Evolutionary conservation across 257 asterid genomes (phyloP).

Genomic region (Solanum sitiens): DNA sequence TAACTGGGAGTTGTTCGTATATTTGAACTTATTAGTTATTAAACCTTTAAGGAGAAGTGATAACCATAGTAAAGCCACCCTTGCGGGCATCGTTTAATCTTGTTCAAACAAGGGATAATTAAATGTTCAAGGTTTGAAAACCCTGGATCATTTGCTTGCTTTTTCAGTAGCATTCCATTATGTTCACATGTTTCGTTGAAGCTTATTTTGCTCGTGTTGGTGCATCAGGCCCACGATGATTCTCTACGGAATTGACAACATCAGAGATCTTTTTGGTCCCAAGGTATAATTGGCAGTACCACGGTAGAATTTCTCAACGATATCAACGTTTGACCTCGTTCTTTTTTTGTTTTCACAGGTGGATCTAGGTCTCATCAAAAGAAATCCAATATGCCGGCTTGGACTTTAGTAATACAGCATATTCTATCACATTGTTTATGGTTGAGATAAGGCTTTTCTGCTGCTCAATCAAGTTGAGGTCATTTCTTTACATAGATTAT

Average conservation of each 20-base stretch:
- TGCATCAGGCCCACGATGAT: conserved; percentile 82
- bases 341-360: conserved; percentile 35
- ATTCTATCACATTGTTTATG: background rate
- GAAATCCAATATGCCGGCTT: conserved; percentile 69
- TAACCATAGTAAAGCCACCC: background rate
- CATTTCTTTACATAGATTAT: background rate
- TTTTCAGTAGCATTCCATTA: background rate
- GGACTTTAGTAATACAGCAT: conserved; percentile 29
- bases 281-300: conserved; percentile 38
- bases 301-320: background rate
- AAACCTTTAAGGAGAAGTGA: background rate
- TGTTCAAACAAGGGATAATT: background rate
- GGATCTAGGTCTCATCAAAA: conserved; percentile 76
- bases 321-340: background rate
- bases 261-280: conserved; percentile 94
- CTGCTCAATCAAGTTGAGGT: background rate
- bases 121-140: background rate
- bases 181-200: background rate
- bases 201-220: background rate
- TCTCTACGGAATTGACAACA: conserved; percentile 79
- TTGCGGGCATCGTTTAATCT: background rate
- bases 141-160: background rate
- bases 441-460: background rate
- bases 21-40: background rate
- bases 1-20: background rate